These are phyloP conservation scores for Nevesoporus exiguus DNA, from an alignment of 768 basidiomycete genomes.

Conservation along the genomic window DNA sequence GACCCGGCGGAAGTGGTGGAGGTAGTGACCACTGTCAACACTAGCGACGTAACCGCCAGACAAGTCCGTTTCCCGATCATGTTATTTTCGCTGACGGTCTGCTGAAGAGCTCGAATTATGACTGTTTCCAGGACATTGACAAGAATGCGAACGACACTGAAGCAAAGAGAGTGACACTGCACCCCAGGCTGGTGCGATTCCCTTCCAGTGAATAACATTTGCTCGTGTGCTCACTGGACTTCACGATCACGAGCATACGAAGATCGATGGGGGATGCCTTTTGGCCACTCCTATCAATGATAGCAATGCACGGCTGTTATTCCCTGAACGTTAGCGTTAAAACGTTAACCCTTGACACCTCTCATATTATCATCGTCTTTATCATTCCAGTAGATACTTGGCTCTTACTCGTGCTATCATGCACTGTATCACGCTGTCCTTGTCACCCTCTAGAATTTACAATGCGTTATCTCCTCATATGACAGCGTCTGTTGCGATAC, in stretches of 20 bases:
- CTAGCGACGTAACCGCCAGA: not conserved
- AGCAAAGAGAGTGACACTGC: not conserved
- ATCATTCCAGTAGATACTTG: not conserved
- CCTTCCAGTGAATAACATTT: slow-evolving; percentile 36
- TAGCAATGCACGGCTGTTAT: not conserved
- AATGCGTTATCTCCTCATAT: slow-evolving; percentile 7
- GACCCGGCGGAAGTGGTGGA: not conserved
- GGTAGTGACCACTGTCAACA: not conserved
- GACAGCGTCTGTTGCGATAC: slow-evolving; percentile 14
- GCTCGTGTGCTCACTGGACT: slow-evolving; percentile 9
- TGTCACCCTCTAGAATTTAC: slow-evolving; percentile 14
- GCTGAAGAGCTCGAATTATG: slow-evolving; percentile 19
- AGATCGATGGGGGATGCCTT: not conserved
- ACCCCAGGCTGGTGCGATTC: slow-evolving; percentile 32
- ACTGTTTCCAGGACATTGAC: slow-evolving; percentile 10
- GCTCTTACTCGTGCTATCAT: not conserved
- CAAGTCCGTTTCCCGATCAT: slow-evolving; percentile 22
- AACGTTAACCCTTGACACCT: not conserved
- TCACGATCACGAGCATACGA: not conserved
- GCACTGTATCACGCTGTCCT: not conserved
- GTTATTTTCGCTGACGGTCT: not conserved
- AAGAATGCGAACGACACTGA: not conserved
- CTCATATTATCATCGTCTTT: not conserved
- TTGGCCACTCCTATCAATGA: not conserved
- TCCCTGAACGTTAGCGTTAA: not conserved